These are phyloP conservation scores for Deuterostichococcus epilithicus DNA, from an alignment of 139 green algal species.

Conservation along the genomic window DNA sequence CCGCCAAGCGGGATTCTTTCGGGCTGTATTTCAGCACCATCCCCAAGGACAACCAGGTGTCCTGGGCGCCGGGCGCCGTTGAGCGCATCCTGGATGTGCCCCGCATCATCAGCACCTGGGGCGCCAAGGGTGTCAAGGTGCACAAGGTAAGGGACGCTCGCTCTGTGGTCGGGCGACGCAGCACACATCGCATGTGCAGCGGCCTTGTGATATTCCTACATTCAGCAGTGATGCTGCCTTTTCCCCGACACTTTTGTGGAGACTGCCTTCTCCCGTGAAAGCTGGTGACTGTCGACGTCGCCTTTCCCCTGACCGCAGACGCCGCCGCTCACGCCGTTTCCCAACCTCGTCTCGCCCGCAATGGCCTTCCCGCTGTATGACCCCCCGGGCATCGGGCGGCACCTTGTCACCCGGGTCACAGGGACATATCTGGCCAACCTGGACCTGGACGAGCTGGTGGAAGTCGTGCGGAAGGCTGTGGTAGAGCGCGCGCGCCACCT, in stretches of 20 bases:
- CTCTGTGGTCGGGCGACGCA: too few relatives aligned
- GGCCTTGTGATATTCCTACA: too few relatives aligned
- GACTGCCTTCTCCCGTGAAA: too few relatives aligned
- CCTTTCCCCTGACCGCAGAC: conserved; percentile 18
- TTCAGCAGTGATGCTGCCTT: not conserved
- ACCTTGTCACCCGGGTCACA: conserved; percentile 17
- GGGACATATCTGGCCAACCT: conserved; percentile 25
- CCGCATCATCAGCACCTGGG: conserved; percentile 13
- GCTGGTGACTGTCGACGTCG: too few relatives aligned
- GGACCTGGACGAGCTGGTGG: conserved; percentile 27
- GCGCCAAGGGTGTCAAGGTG: conserved; percentile 1
- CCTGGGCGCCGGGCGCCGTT: conserved; percentile 26
- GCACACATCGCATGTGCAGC: too few relatives aligned
- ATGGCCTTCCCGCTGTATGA: conserved; percentile 23
- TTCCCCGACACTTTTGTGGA: too few relatives aligned
- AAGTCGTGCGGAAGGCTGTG: conserved; percentile 15
- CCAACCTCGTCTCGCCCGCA: conserved; percentile 23
- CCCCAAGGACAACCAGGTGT: conserved; percentile 39
- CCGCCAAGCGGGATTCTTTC: conserved; percentile 35
- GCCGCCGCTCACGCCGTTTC: conserved; percentile 15
- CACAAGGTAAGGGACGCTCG: conserved; percentile 10
- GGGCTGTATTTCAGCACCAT: conserved; percentile 37
- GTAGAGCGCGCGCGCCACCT: conserved; percentile 6
- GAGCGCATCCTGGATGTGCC: conserved; percentile 4
- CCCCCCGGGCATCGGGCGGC: conserved; percentile 6